Evolutionary conservation across 139 green algal genomes (phyloP).

Genomic region (Closterium sp.): DNA sequence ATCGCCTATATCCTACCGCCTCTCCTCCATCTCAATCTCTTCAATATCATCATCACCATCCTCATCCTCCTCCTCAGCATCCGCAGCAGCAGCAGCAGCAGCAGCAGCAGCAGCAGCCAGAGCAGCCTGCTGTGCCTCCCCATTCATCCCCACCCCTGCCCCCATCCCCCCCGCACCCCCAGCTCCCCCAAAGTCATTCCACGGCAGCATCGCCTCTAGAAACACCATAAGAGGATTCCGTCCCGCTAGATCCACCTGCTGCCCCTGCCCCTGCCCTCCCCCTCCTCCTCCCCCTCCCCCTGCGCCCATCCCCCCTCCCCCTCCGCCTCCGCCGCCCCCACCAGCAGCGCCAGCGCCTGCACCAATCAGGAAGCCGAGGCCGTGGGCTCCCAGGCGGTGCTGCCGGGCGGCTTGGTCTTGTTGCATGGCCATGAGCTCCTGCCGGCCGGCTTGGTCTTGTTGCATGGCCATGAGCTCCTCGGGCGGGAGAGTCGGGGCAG

Average conservation of each 20-base stretch:
- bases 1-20: not conserved
- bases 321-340: not conserved
- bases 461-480: conserved; percentile 20
- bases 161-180: not conserved
- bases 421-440: conserved; percentile 18
- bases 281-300: not conserved
- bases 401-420: not conserved
- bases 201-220: conserved; percentile 21
- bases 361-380: not conserved
- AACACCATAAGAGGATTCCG: conserved; percentile 26
- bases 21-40: not conserved
- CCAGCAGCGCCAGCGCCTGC: not conserved
- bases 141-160: not conserved
- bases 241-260: not conserved
- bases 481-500: conserved; percentile 65
- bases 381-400: not conserved
- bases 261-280: not conserved
- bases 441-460: not conserved
- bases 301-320: too few relatives aligned
- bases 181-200: conserved; percentile 12
- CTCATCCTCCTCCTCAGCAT: not conserved
- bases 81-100: not conserved
- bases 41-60: not conserved
- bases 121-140: not conserved
- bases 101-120: not conserved